Evolutionary conservation across 2,329 filamentous ascomycete species (phyloP), one percentile per base, ranked within the genome.

Genomic region (Fusarium hainanense): DNA sequence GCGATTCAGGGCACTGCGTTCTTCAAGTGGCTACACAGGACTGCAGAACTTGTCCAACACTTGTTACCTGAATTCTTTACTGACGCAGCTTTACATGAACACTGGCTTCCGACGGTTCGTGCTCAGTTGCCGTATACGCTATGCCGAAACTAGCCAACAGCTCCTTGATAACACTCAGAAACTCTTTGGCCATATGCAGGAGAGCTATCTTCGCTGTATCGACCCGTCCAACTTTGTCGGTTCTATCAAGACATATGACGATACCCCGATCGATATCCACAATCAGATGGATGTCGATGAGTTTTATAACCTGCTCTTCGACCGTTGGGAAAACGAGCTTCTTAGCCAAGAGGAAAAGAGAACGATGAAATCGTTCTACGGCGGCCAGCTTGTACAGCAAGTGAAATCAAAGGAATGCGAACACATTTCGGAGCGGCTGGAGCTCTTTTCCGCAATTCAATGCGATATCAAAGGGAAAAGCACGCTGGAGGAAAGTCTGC

Each of bases 201-300:
- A 94, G 70, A 93, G 91, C 51, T 90, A 90, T 71, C 86, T 87
- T 37, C 92, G 91, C 70, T 91, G 84, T 62, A 86, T 94, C 21
- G 92, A 96, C 66, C 92, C 96, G 0, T 84, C 86, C 52, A 84
- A 84, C 3, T 90, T 97, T 67, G 92, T 96, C 16, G 85, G 85
- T 34, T 90, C 89, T 42, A 93, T 98, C 74, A 91, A 89, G 72
- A 95, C 92, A 0, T 95, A 94, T 61, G 93, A 97, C 37, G 92
- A 94, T 61, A 87, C 89, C 4, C 85, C 88, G 18, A 97, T 99
- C 68, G 94, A 98, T 78, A 90, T 97, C 27, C 89, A 90, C 58
- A 89, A 92, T 63, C 96, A 99, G 79, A 98, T 99, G 93, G 96
- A 99, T 77, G 96, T 98, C 7, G 96, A 98, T 73, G 94, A 98